These are phyloP conservation scores for Sanghuangporus weigelae DNA, from an alignment of 1,284 basidiomycete genomes.

Conservation along the genomic window DNA sequence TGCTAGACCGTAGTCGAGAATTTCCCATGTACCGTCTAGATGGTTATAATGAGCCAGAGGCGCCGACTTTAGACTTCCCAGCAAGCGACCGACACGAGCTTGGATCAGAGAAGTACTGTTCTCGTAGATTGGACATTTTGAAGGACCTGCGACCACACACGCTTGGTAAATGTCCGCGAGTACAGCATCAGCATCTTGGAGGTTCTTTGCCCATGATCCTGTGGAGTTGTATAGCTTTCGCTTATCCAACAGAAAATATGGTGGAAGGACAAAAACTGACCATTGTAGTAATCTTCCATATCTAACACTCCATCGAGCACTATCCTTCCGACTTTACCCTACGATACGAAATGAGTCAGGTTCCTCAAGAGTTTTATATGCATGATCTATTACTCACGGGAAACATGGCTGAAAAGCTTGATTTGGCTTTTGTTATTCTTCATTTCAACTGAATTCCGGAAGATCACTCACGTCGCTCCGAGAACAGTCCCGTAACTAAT, in stretches of 20 bases:
- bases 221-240: too few species aligned
- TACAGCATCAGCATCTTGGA: constrained; percentile 20
- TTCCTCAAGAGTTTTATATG: neutral
- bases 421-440: neutral
- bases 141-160: constrained; percentile 21
- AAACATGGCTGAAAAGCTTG: constrained; percentile 24
- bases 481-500: constrained; percentile 23
- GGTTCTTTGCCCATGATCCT: constrained; percentile 20
- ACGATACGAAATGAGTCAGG: neutral
- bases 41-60: constrained; percentile 8
- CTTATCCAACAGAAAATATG: neutral
- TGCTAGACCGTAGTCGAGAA: constrained; percentile 15
- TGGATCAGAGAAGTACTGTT: constrained; percentile 16
- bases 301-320: constrained; percentile 19
- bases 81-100: constrained; percentile 15
- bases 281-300: constrained; percentile 8
- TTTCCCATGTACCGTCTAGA: constrained; percentile 6
- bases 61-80: neutral
- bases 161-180: constrained; percentile 15
- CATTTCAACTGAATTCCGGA: neutral
- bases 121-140: constrained; percentile 19
- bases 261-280: neutral
- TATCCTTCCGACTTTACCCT: constrained; percentile 21
- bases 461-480: constrained; percentile 21
- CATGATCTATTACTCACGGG: constrained; percentile 16